These are phyloP conservation scores for Talaromyces sp. DNA, from an alignment of 2,329 filamentous ascomycete genomes.

Conservation along the genomic window DNA sequence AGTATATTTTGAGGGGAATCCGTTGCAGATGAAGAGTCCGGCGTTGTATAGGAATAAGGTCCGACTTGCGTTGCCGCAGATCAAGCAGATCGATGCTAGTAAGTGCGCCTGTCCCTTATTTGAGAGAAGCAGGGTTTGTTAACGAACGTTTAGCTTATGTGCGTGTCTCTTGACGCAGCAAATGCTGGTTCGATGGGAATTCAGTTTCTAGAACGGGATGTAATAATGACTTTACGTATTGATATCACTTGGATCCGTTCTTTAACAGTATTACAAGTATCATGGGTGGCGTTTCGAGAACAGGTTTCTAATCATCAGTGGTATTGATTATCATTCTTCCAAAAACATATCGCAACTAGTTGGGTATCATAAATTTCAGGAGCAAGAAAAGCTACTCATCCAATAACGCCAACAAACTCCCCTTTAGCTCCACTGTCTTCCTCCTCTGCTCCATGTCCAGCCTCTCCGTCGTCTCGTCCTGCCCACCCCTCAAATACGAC, in stretches of 20 bases:
- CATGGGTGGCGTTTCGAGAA: neutral
- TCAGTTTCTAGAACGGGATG: neutral
- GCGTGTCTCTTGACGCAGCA: constrained; percentile 19
- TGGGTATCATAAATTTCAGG: neutral
- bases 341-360: neutral
- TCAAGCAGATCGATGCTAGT: constrained; percentile 97
- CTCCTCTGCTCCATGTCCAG: neutral
- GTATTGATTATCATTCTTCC: neutral
- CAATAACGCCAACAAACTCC: constrained; percentile 9
- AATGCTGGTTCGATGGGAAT: neutral
- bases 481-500: neutral
- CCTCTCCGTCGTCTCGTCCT: neutral
- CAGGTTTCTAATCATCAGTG: neutral
- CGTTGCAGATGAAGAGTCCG: constrained; percentile 71
- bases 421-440: neutral
- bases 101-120: constrained; percentile 38
- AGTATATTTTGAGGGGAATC: constrained; percentile 95
- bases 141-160: constrained; percentile 26
- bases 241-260: constrained; percentile 1
- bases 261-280: neutral
- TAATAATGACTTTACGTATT: constrained; percentile 4
- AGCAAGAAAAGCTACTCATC: neutral
- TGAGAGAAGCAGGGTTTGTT: neutral
- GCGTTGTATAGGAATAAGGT: constrained; percentile 94
- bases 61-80: constrained; percentile 74